Evolutionary conservation across 805 yeast genomes (phyloP).

Genomic region (Hanseniaspora osmophila): DNA sequence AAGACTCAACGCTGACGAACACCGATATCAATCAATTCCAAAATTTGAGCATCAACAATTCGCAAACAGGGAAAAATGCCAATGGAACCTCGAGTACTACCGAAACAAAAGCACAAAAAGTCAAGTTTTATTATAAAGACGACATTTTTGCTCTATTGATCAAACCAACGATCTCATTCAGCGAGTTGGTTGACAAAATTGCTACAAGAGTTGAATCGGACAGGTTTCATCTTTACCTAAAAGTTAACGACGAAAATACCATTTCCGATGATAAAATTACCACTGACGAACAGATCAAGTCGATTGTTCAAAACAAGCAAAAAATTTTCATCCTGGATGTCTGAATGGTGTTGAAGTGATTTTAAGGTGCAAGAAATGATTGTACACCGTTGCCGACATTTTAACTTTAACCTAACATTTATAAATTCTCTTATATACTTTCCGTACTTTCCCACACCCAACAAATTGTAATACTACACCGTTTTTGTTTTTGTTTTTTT

Average conservation of each 20-base stretch:
- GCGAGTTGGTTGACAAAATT: conserved; percentile 38
- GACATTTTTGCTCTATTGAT: conserved; percentile 65
- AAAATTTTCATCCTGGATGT: conserved; percentile 26
- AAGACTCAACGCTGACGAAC: background rate
- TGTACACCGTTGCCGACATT: too few species aligned
- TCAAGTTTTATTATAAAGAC: conserved; percentile 65
- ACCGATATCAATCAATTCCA: background rate
- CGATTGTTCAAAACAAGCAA: conserved; percentile 22
- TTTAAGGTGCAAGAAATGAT: too few species aligned
- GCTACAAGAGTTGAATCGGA: conserved; percentile 33
- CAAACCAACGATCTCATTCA: conserved; percentile 32
- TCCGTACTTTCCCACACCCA: too few species aligned
- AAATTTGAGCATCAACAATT: background rate
- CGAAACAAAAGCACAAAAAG: conserved; percentile 28
- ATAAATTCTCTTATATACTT: too few species aligned
- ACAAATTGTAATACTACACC: background rate
- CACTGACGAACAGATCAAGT: conserved; percentile 21
- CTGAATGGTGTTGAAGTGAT: conserved; percentile 8
- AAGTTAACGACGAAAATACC: conserved; percentile 13
- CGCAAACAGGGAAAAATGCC: background rate
- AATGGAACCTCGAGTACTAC: conserved; percentile 12
- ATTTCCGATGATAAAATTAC: conserved; percentile 22
- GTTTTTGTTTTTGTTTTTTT: too few species aligned
- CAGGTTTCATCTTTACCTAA: conserved; percentile 24
- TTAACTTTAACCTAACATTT: too few species aligned